Evolutionary conservation across 2,329 filamentous ascomycete species (phyloP), one percentile per base, ranked within the genome.

Genomic region (Alternaria dauci): DNA sequence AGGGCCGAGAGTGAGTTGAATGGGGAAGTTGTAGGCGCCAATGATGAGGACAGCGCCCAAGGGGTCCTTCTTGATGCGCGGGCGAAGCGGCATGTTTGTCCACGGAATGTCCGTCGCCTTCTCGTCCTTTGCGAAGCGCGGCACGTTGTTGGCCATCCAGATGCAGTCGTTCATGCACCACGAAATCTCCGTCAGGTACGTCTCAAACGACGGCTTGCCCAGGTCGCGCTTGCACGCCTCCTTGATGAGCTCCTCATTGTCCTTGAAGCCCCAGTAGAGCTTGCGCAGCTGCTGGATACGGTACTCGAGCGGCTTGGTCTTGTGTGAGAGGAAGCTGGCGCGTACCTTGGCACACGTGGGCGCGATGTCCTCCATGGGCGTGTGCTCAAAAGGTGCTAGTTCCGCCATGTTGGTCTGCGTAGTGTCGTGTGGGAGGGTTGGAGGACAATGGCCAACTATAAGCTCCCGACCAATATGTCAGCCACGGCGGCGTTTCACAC

Each of bases 201-300:
- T 82, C 82, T 98, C 95, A 76, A 89, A 92, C 34, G 82, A 78
- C 58, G 89, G 86, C 83, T 96, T 97, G 77, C 88, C 86, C 66
- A 98, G 82, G 75, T 99, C 95, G 70, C 86, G 84, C 75, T 87
- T 85, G 75, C 93, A 87, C 23, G 94, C 93, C 77, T 92, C 91
- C 67, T 88, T 76, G 62, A 98, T 85, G 69, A 90, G 86, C 46
- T 88, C 83, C 58, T 89, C 85, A 76, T 92, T 89, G 83, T 98
- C 94, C 67, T 88, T 88, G 68, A 97, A 79, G 8, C 87, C 93
- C 95, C 95, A 98, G 84, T 97, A 98, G 58, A 98, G 89, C 85
- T 93, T 94, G 71, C 94, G 91, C 62, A 99, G 88, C 84, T 98
- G 95, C 55, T 88, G 85, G 65, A 94, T 84, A 65, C 95, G 89